phyloP scores from a whole-genome alignment of 164 flowering plant genomes.

The Umbilicus rupestris region DNA sequence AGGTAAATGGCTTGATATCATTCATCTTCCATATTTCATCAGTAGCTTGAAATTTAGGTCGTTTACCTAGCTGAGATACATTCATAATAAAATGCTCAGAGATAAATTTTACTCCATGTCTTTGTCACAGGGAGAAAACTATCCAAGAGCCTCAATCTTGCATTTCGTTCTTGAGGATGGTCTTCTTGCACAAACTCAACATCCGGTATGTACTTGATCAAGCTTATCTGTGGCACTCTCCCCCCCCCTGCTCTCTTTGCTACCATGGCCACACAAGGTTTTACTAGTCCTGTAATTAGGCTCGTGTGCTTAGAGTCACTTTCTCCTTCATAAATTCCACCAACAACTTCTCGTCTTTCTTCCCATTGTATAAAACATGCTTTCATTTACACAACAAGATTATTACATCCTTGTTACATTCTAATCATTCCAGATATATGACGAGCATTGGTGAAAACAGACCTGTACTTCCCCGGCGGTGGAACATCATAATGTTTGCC shows the following conservation, averaged over 20 bases:
- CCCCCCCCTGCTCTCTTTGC: conserved; percentile 64
- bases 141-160: background rate
- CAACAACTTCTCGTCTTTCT: conserved; percentile 17
- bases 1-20: conserved; percentile 10
- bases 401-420: no score
- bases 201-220: conserved; percentile 49
- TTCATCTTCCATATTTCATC: background rate
- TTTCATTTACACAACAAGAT: conserved; percentile 20
- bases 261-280: conserved; percentile 72
- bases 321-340: conserved; percentile 29
- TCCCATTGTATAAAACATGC: conserved; percentile 28
- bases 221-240: conserved; percentile 34
- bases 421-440: no score
- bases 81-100: background rate
- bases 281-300: conserved; percentile 37
- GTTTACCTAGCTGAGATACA: background rate
- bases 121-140: background rate
- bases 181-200: conserved; percentile 44
- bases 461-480: conserved; percentile 33
- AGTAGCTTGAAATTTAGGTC: background rate
- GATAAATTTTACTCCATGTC: background rate
- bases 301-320: conserved; percentile 23
- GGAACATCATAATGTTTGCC: conserved; percentile 72
- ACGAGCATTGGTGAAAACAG: no score
- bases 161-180: conserved; percentile 13